These are phyloP conservation scores for Kwoniella europaea DNA, from an alignment of 768 basidiomycete genomes.

Conservation along the genomic window DNA sequence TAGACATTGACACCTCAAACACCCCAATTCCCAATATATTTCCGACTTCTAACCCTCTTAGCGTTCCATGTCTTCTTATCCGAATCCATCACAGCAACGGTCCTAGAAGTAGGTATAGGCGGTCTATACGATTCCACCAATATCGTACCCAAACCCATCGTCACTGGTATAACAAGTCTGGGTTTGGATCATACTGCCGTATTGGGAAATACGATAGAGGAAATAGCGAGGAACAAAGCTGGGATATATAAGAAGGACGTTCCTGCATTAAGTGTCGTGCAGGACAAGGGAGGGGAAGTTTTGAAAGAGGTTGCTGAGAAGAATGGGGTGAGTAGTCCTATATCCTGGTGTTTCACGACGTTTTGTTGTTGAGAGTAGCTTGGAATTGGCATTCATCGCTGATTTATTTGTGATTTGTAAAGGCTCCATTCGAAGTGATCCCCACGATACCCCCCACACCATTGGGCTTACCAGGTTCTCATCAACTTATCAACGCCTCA, in stretches of 20 bases:
- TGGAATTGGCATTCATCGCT: neutral
- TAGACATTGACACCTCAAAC: slow-evolving; percentile 59
- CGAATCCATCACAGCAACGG: slow-evolving; percentile 75
- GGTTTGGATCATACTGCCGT: slow-evolving; percentile 90
- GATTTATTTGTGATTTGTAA: neutral
- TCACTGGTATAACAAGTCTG: slow-evolving; percentile 84
- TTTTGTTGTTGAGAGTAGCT: neutral
- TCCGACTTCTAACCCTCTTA: slow-evolving; percentile 87
- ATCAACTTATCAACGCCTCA: slow-evolving; percentile 85
- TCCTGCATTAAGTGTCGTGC: slow-evolving; percentile 81
- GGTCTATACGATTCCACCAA: slow-evolving; percentile 95
- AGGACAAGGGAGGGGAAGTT: slow-evolving; percentile 68
- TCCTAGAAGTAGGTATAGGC: slow-evolving; percentile 96
- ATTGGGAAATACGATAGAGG: slow-evolving; percentile 81
- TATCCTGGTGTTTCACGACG: neutral
- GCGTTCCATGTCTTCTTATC: slow-evolving; percentile 88
- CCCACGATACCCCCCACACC: slow-evolving; percentile 61
- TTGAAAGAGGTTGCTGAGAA: slow-evolving; percentile 72
- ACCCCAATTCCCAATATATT: slow-evolving; percentile 83
- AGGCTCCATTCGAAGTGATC: slow-evolving; percentile 66
- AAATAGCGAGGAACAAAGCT: slow-evolving; percentile 94
- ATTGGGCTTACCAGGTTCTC: slow-evolving; percentile 80
- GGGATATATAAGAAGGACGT: slow-evolving; percentile 93
- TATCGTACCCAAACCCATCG: slow-evolving; percentile 85
- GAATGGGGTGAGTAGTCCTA: slow-evolving; percentile 63